A percentile compares a stretch with the other conserved stretches of the same genome.
phyloP scores from a whole-genome alignment of 2,329 filamentous ascomycete genomes.

The Magnaporthiopsis rhizophila region DNA sequence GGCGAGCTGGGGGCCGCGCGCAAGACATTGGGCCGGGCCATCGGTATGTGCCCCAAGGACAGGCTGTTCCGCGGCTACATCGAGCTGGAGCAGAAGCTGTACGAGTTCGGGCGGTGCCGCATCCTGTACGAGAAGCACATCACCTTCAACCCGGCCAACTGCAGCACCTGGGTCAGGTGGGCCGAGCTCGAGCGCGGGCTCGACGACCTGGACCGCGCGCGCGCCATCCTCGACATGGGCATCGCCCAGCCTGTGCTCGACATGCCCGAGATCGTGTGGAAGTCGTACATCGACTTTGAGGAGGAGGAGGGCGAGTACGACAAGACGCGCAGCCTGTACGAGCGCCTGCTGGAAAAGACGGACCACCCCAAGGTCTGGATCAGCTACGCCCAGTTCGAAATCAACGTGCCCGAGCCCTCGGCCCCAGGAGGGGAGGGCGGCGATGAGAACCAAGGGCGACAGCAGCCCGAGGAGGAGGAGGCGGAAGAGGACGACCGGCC shows the following conservation, averaged over 20 bases:
- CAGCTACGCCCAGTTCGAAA: conserved; percentile 96
- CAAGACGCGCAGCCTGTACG: conserved; percentile 72
- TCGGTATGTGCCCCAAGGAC: conserved; percentile 94
- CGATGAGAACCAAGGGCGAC: conserved; percentile 43
- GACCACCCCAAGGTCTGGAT: conserved; percentile 99
- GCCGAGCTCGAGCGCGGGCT: conserved; percentile 87
- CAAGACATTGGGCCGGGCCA: conserved; percentile 81
- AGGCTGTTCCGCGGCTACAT: conserved; percentile 92
- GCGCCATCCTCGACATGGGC: conserved; percentile 88
- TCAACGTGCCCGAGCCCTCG: conserved; percentile 75
- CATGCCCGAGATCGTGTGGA: conserved; percentile 98
- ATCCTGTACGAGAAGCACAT: conserved; percentile 92
- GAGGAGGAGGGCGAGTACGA: conserved; percentile 92
- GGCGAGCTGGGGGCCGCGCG: conserved; percentile 70
- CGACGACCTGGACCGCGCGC: conserved; percentile 78
- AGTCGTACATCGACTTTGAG: conserved; percentile 97
- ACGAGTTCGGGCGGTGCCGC: conserved; percentile 87
- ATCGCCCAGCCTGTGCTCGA: conserved; percentile 76
- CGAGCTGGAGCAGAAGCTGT: conserved; percentile 84
- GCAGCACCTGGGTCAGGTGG: conserved; percentile 93
- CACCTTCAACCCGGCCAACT: conserved; percentile 84
- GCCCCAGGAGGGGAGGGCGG: conserved; percentile 33
- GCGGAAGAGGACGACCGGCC: conserved; percentile 58
- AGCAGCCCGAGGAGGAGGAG: conserved; percentile 36
- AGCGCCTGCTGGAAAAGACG: conserved; percentile 88